These are phyloP conservation scores for Fusarium humuli DNA, from an alignment of 2,329 filamentous ascomycete species.

Conservation along the genomic window DNA sequence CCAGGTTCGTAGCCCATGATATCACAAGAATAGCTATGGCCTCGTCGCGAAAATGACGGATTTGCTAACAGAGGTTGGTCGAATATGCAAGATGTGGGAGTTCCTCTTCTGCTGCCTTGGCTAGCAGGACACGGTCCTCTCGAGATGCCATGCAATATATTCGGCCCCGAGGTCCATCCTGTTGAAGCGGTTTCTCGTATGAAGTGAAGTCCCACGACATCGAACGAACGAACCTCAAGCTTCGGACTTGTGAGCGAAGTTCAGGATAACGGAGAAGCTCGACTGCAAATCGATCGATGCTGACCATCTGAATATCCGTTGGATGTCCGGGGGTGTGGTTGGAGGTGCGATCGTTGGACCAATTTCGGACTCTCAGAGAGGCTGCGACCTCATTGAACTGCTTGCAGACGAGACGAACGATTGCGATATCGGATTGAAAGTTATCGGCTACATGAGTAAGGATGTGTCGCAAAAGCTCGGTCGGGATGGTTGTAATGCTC, in stretches of 20 bases:
- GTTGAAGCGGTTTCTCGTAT: fast-evolving
- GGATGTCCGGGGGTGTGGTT: no score
- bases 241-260: not conserved
- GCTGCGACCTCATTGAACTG: not conserved
- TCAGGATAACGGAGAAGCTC: not conserved
- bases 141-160: no score
- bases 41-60: not conserved
- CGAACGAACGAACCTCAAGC: not conserved
- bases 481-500: fast-evolving
- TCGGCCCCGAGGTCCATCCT: fast-evolving
- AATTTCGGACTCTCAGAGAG: not conserved
- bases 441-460: not conserved
- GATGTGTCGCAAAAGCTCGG: not conserved
- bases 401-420: not conserved
- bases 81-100: not conserved
- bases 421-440: not conserved
- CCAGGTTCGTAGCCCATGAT: not conserved
- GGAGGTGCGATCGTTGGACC: no score
- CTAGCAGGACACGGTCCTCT: not conserved
- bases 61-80: not conserved
- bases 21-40: not conserved
- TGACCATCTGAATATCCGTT: fast-evolving
- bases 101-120: not conserved
- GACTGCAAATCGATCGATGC: not conserved
- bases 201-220: not conserved